These are phyloP conservation scores for Scheffersomyces lignosus DNA, from an alignment of 805 yeast genomes.

Conservation along the genomic window DNA sequence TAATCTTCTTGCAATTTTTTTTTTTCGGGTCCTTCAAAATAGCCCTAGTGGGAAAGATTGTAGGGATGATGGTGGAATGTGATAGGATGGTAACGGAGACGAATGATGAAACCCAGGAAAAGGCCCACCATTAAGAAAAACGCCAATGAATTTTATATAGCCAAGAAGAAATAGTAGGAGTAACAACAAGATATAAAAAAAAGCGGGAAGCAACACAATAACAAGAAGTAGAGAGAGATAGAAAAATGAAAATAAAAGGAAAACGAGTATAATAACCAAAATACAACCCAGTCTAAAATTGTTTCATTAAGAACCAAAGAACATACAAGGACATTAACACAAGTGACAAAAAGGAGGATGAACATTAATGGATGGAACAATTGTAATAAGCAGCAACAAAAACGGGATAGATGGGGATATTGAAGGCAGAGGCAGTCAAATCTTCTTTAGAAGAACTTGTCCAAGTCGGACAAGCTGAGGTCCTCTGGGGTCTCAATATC, in stretches of 20 bases:
- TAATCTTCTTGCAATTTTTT: too few species aligned
- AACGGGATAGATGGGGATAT: too few species aligned
- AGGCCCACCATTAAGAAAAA: too few species aligned
- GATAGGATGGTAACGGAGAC: too few species aligned
- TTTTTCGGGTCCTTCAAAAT: too few species aligned
- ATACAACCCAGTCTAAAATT: not conserved
- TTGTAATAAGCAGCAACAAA: too few species aligned
- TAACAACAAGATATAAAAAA: too few species aligned
- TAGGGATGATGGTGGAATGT: too few species aligned
- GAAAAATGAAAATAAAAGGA: not conserved
- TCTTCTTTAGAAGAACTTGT: conserved; percentile 33
- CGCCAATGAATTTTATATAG: not conserved
- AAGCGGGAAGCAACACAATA: not conserved
- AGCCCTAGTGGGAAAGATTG: too few species aligned
- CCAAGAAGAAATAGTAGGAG: not conserved
- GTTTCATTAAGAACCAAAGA: not conserved
- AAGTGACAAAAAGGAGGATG: not conserved
- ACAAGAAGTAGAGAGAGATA: not conserved
- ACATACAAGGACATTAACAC: not conserved
- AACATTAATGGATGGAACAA: too few species aligned
- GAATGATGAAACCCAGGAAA: too few species aligned
- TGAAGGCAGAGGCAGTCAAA: not conserved
- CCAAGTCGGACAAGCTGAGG: conserved; percentile 65
- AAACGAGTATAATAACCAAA: too few species aligned
- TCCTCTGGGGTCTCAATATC: conserved; percentile 82